Evolutionary conservation across 2,329 filamentous ascomycete species (phyloP), one percentile per base, ranked within the genome.

Genomic region (Fusarium decemcellulare): DNA sequence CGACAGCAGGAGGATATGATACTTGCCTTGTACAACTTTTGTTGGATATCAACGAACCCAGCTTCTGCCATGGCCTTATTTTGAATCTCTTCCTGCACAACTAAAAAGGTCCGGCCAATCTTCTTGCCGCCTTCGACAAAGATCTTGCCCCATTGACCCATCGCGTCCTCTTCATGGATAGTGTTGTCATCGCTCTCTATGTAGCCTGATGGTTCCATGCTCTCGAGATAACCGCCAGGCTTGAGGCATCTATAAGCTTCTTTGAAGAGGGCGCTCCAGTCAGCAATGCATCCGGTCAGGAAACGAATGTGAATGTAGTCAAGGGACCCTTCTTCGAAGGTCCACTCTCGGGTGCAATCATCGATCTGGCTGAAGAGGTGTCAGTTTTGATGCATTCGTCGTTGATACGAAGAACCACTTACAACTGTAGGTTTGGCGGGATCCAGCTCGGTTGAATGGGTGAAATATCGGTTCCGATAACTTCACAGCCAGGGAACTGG

Each of bases 301-400:
- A 86, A 81, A 29, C 85, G 83, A 4, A 85, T 85, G 74, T 90
- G 88, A 59, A 91, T 85, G 71, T 85, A 88, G 77, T 91, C 88
- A 70, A 89, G 87, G 23, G 66, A 63, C 68, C 63, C 84, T 68
- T 82, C 79, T 6, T 59, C 30, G 73, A 79, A 88, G 76, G 79
- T 88, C 81, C 81, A 84, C 0, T 80, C 78, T 6, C 72, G 81
- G 63, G 87, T 87, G 54, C 87, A 86, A 73, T 92, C 89, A 72
- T 91, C 90, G 50, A 91, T 85, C 61, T 90, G 70, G 53, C 74
- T 73, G n/a, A 1, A 16, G 10, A 65, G 15, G 48, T 8, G 34
- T 52, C 14, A 52, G 48, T 10, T 15, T n/a, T 37, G 9, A 14
- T n/a, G 5, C 12, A 6, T 29, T 27, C 23, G 32, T 14, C 8